A percentile compares a stretch with the other conserved stretches of the same genome.
phyloP scores from a whole-genome alignment of 2,329 filamentous ascomycete species.

The Ascochyta lentis region DNA sequence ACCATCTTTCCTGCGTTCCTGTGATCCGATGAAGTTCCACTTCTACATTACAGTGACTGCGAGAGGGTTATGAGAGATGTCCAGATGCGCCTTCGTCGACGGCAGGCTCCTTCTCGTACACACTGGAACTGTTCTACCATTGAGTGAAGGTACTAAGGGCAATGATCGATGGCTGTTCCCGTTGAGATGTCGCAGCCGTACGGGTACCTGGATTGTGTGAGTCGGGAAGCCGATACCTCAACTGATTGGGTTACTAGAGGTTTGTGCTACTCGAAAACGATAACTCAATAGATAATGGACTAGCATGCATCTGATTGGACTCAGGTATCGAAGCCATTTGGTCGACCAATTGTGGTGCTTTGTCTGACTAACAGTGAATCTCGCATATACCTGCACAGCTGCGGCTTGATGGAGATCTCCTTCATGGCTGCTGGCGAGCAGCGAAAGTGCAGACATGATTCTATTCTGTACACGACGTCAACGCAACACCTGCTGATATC shows the following conservation, averaged over 20 bases:
- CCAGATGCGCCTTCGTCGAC: background rate
- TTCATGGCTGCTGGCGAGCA: background rate
- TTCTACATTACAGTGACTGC: background rate
- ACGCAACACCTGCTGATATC: background rate
- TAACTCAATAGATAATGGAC: background rate
- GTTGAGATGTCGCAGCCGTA: background rate
- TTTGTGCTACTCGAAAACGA: background rate
- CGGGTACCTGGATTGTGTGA: conserved; percentile 2
- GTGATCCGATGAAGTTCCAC: too few relatives aligned
- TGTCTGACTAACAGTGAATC: background rate
- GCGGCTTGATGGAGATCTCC: background rate
- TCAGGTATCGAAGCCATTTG: background rate
- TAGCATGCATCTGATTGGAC: background rate
- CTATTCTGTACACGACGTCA: background rate
- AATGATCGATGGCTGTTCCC: background rate
- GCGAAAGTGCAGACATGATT: background rate
- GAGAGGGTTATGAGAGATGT: background rate
- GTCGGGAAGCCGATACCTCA: background rate
- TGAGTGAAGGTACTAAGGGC: background rate
- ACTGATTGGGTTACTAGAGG: background rate
- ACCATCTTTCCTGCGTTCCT: too few relatives aligned
- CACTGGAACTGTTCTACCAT: background rate
- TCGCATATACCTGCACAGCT: background rate
- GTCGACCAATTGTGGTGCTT: background rate
- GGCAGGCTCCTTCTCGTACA: background rate